phyloP scores from a whole-genome alignment of 306 rosid genomes.

The Castanea mollissima region DNA sequence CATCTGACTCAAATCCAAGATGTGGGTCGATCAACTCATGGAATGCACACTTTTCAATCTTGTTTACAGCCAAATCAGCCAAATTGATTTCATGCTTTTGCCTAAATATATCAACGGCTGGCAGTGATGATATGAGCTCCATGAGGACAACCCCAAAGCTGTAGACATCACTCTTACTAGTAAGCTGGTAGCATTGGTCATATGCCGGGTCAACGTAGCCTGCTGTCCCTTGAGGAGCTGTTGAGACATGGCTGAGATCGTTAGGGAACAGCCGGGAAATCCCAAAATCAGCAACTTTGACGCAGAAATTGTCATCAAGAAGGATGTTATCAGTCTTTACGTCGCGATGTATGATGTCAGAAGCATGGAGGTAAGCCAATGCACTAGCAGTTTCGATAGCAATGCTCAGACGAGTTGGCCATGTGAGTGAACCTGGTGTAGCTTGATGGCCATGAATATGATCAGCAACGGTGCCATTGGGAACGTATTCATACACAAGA shows the following conservation, averaged over 20 bases:
- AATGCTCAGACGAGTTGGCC: constrained; percentile 60
- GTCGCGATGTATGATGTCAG: constrained; percentile 67
- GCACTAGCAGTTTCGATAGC: constrained; percentile 72
- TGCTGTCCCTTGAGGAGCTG: constrained; percentile 80
- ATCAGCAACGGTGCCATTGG: constrained; percentile 71
- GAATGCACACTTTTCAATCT: neutral
- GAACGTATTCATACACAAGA: constrained; percentile 69
- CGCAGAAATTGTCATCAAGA: constrained; percentile 45
- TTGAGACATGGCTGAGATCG: constrained; percentile 66
- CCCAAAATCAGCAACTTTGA: constrained; percentile 83
- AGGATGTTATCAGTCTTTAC: constrained; percentile 76
- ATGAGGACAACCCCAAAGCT: no score
- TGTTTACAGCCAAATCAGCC: no score
- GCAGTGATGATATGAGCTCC: no score
- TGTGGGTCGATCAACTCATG: constrained; percentile 52
- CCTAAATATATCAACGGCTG: no score
- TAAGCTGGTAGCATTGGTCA: no score
- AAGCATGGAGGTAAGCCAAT: constrained; percentile 72
- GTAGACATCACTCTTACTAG: no score
- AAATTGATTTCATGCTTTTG: no score
- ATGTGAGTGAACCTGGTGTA: constrained; percentile 28
- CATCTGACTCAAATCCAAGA: constrained; percentile 55
- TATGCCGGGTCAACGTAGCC: constrained; percentile 32
- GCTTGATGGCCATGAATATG: constrained; percentile 67
- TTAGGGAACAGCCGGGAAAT: constrained; percentile 61